These are phyloP conservation scores for Acer saccharum DNA, from an alignment of 345 rosid genomes.

Conservation along the genomic window DNA sequence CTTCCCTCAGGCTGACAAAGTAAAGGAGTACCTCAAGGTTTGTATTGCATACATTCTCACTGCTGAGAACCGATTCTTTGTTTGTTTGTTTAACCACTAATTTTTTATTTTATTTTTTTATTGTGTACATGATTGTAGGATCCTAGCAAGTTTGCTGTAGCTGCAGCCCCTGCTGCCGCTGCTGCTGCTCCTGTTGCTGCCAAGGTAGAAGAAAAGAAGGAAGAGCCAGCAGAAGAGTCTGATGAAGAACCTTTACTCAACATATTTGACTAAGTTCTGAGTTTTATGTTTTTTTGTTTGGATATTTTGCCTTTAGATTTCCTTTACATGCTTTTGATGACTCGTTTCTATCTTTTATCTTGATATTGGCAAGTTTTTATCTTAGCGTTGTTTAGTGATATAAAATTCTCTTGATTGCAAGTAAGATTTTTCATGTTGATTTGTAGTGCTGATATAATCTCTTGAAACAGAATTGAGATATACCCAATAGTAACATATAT, in stretches of 20 bases:
- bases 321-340: not conserved
- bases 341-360: not conserved
- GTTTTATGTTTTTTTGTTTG: not conserved
- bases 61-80: not conserved
- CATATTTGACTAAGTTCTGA: constrained; percentile 58
- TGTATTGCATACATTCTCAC: not conserved
- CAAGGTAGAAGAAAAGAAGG: constrained; percentile 71
- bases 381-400: no score
- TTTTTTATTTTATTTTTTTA: not conserved
- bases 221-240: constrained; percentile 81
- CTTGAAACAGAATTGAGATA: no score
- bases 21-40: constrained; percentile 85
- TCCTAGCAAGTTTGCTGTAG: constrained; percentile 80
- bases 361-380: constrained; percentile 2
- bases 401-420: not conserved
- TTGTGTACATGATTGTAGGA: constrained; percentile 45
- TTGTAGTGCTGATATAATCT: no score
- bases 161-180: constrained; percentile 42
- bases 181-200: constrained; percentile 31
- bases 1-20: constrained; percentile 77
- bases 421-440: no score
- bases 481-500: no score
- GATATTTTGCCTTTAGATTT: not conserved
- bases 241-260: constrained; percentile 59
- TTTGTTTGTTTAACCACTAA: not conserved